phyloP scores from a whole-genome alignment of 2,329 filamentous ascomycete species.

The Aspergillus caelatus region DNA sequence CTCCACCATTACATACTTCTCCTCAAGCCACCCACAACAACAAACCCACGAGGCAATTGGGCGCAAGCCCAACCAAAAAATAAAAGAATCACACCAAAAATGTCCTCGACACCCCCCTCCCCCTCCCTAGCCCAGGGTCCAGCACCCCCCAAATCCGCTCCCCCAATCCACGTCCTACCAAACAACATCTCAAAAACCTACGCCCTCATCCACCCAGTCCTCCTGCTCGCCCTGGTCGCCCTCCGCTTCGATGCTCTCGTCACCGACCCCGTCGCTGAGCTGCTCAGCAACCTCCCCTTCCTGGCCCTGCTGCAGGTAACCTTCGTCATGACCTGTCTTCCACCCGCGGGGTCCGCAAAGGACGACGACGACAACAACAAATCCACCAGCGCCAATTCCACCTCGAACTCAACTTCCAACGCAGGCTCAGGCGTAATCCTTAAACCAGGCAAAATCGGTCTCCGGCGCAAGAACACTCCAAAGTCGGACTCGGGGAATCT shows the following conservation, averaged over 20 bases:
- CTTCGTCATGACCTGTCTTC: conserved; percentile 63
- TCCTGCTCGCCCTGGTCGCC: conserved; percentile 67
- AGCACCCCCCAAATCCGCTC: conserved; percentile 31
- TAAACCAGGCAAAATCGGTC: conserved; percentile 21
- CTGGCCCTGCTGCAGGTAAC: conserved; percentile 65
- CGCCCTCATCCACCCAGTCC: conserved; percentile 67
- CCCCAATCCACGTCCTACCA: conserved; percentile 52
- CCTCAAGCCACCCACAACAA: neutral
- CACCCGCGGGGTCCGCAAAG: conserved; percentile 49
- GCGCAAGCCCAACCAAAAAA: neutral
- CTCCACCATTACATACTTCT: neutral
- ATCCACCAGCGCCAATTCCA: neutral
- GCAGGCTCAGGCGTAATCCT: neutral
- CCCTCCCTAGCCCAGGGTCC: conserved; percentile 10
- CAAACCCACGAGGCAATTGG: neutral
- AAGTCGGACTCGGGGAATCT: neutral
- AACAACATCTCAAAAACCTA: conserved; percentile 56
- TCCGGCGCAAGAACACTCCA: conserved; percentile 20
- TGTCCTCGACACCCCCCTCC: conserved; percentile 17
- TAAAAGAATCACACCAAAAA: neutral
- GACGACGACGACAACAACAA: neutral
- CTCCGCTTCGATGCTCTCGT: conserved; percentile 69
- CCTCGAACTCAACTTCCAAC: too few species aligned
- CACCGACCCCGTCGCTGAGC: conserved; percentile 66
- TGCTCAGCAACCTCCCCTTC: conserved; percentile 64